Evolutionary conservation across 768 basidiomycete species (phyloP), one percentile per base, ranked within the genome.

Genomic region (Crucibulum laeve): DNA sequence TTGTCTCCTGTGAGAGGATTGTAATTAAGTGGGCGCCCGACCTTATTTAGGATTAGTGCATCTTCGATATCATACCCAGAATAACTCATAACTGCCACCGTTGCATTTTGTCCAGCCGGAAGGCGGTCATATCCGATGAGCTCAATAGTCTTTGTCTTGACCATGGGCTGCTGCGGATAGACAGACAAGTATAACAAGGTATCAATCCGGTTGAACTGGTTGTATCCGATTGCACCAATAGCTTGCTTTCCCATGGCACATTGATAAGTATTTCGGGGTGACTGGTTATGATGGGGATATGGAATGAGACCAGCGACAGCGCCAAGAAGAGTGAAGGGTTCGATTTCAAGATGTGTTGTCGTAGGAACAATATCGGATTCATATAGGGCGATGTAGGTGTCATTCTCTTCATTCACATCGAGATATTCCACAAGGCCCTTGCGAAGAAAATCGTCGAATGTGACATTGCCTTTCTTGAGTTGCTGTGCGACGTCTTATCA

Each of bases 191-290:
- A 99, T n/a, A 99, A 75, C 28, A 99, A 77, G 0, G 96, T 99
- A 62, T 99, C 96, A 59, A 99, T 98, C 35, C 96, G 81, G 58
- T 92, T 91, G 52, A 97, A 81, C 63, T 99, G 96, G 62, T 98
- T 99, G 67, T 94, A 96, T 0, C 85, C 95, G 48, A 99, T 99
- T 10, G 94, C 94, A 17, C 96, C 96, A 50, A 99, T 99, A 2
- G 96, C 95, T 71, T 99, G 96, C 70, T 99, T 99, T 43, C 96
- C 95, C 95, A 99, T 99, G 43, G 95, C 95, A 58, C 95, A 99
- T 70, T 99, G 95, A 61, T 99, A 99, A 7, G 96, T 99, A 58
- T 99, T 99, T 43, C 96, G 87, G 2, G 96, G 96, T 4, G 96
- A 98, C 59, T 99, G 96, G 58, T 99, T 99, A 63, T 99, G 96